Evolutionary conservation across 805 yeast genomes (phyloP).

Genomic region (Kuraishia hungarica): DNA sequence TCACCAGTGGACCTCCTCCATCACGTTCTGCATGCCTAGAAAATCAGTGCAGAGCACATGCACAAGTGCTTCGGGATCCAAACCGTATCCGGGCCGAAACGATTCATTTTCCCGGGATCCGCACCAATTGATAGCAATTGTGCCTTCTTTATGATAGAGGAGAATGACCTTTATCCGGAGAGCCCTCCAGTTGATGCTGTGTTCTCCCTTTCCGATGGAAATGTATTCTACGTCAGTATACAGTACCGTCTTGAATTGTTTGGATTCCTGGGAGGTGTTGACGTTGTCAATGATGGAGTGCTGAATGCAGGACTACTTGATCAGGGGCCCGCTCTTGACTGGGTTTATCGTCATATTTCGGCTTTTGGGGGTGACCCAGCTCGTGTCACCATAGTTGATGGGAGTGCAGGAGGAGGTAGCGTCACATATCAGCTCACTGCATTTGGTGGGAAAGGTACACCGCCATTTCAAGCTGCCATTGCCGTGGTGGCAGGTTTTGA

Average conservation of each 20-base stretch:
- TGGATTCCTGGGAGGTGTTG: conserved; percentile 12
- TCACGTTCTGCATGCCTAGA: too few relatives aligned
- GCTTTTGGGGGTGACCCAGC: conserved; percentile 13
- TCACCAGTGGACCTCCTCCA: too few relatives aligned
- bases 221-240: conserved; percentile 8
- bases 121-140: too few relatives aligned
- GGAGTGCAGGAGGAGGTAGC: conserved; percentile 13
- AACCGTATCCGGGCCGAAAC: too few relatives aligned
- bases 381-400: conserved; percentile 13
- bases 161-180: too few relatives aligned
- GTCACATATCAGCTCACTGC: neutral
- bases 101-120: too few relatives aligned
- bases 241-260: conserved; percentile 12
- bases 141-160: too few relatives aligned
- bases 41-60: too few relatives aligned
- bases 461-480: neutral
- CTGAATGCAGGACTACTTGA: conserved; percentile 15
- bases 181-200: conserved; percentile 5
- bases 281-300: conserved; percentile 3
- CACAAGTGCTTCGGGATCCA: too few relatives aligned
- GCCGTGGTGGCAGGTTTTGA: neutral
- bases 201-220: conserved; percentile 2
- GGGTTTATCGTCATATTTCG: conserved; percentile 12
- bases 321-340: conserved; percentile 11
- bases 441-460: neutral